Percentiles rank a stretch among this genome's conserved stretches.
Evolutionary conservation across 192 early-diverging fungal species (phyloP).

Genomic region (Endogone sp.): DNA sequence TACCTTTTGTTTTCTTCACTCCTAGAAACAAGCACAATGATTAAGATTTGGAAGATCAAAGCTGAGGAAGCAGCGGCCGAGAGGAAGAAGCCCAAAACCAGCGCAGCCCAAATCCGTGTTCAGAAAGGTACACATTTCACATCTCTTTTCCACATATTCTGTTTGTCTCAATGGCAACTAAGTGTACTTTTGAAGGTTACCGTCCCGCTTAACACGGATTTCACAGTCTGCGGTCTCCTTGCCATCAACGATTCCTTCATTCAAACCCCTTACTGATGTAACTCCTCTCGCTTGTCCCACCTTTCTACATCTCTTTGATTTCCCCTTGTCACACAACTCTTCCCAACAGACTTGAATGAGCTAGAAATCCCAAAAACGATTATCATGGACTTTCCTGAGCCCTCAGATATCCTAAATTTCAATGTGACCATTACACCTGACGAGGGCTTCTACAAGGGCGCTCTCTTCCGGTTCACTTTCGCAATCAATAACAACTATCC

Average conservation of each 20-base stretch:
- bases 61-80: conserved; percentile 70
- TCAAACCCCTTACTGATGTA: background rate
- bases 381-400: conserved; percentile 68
- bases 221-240: no score
- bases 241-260: background rate
- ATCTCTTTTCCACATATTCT: background rate
- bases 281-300: background rate
- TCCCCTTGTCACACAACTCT: background rate
- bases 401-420: conserved; percentile 81
- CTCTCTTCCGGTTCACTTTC: conserved; percentile 80
- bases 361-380: conserved; percentile 75
- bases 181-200: no score
- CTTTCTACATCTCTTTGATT: background rate
- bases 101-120: conserved; percentile 84
- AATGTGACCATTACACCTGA: conserved; percentile 79
- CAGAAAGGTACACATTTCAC: conserved; percentile 75
- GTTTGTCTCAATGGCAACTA: no score
- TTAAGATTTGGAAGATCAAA: conserved; percentile 89
- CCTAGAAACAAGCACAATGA: conserved; percentile 39
- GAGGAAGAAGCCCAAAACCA: conserved; percentile 72
- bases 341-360: conserved; percentile 84
- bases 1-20: background rate
- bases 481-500: conserved; percentile 86
- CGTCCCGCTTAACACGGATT: no score
- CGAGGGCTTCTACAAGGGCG: conserved; percentile 86